A percentile compares a stretch with the other conserved stretches of the same genome.
Conservation (phyloP, 495 filamentous ascomycete genomes). For the Lasiosphaeris hirsuta region DNA sequence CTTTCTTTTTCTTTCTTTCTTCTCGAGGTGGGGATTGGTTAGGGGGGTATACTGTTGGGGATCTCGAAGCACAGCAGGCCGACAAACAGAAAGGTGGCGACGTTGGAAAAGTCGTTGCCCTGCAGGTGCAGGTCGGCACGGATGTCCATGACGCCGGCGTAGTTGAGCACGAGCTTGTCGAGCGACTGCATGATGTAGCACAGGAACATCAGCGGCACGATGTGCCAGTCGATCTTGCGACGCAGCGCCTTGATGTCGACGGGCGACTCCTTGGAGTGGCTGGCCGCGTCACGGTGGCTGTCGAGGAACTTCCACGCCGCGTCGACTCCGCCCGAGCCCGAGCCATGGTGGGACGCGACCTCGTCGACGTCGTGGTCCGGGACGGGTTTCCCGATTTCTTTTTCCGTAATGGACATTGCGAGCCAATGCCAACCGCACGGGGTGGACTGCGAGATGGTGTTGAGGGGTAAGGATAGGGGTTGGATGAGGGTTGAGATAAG, state of each 20-base stretch:
- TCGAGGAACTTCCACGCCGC: slow-evolving; percentile 26
- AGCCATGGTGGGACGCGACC: no score
- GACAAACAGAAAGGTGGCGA: slow-evolving; percentile 28
- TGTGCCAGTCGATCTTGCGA: slow-evolving; percentile 28
- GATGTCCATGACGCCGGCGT: slow-evolving; percentile 29
- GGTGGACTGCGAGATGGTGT: no score
- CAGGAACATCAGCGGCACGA: slow-evolving; percentile 49
- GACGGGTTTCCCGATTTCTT: no score
- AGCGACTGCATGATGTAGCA: slow-evolving; percentile 61
- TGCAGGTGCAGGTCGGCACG: slow-evolving; percentile 18
- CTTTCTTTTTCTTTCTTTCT: neutral
- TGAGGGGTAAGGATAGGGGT: no score
- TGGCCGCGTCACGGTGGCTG: slow-evolving; percentile 19
- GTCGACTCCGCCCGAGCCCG: slow-evolving; percentile 14
- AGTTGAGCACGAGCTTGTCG: slow-evolving; percentile 58
- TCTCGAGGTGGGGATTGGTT: neutral
- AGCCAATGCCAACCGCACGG: no score
- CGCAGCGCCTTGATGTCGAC: slow-evolving; percentile 17
- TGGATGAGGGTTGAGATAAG: no score
- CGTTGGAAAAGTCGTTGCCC: slow-evolving; percentile 29
- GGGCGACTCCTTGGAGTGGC: slow-evolving; percentile 1
- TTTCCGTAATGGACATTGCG: no score
- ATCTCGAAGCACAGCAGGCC: slow-evolving; percentile 24
- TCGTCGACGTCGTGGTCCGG: neutral
- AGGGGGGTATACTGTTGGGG: slow-evolving; percentile 29